Evolutionary conservation across 148 eudicot genomes (phyloP).

Genomic region (Drosera capensis): DNA sequence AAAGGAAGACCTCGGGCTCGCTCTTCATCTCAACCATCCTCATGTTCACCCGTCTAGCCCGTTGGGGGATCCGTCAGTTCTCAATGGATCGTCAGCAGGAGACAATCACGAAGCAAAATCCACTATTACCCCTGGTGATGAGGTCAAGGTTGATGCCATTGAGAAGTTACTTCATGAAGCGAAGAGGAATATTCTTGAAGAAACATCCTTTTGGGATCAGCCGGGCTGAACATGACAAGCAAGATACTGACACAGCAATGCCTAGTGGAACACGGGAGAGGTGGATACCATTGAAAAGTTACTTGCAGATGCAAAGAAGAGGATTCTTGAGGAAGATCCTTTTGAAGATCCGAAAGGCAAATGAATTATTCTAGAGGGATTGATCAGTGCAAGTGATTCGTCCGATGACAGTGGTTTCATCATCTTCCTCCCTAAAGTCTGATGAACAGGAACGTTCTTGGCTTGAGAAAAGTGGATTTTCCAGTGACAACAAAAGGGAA

Average conservation of each 20-base stretch:
- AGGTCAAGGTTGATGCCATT: not conserved
- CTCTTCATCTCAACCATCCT: slow-evolving; percentile 4
- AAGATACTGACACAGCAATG: not conserved
- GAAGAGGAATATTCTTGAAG: too few relatives aligned
- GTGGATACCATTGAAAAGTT: slow-evolving; percentile 8
- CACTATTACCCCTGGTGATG: not conserved
- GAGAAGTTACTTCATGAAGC: too few relatives aligned
- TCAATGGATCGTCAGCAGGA: slow-evolving; percentile 4
- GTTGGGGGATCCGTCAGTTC: slow-evolving; percentile 6
- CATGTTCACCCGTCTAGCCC: not conserved
- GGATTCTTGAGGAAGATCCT: slow-evolving; percentile 5
- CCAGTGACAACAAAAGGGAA: too few relatives aligned
- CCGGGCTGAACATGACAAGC: not conserved
- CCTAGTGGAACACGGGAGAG: not conserved
- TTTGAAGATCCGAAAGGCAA: slow-evolving; percentile 6
- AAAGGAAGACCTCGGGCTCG: slow-evolving; percentile 24
- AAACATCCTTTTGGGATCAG: not conserved
- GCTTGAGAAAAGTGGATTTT: slow-evolving; percentile 3
- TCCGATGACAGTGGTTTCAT: slow-evolving; percentile 9
- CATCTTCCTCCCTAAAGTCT: slow-evolving; percentile 12
- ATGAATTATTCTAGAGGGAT: slow-evolving; percentile 1
- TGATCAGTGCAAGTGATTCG: slow-evolving; percentile 1
- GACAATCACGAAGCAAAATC: not conserved
- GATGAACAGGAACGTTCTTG: slow-evolving; percentile 11
- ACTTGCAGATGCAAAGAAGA: slow-evolving; percentile 4